Conservation (phyloP, 352 stramenopile species). For the Globisporangium cylindrosporum region DNA sequence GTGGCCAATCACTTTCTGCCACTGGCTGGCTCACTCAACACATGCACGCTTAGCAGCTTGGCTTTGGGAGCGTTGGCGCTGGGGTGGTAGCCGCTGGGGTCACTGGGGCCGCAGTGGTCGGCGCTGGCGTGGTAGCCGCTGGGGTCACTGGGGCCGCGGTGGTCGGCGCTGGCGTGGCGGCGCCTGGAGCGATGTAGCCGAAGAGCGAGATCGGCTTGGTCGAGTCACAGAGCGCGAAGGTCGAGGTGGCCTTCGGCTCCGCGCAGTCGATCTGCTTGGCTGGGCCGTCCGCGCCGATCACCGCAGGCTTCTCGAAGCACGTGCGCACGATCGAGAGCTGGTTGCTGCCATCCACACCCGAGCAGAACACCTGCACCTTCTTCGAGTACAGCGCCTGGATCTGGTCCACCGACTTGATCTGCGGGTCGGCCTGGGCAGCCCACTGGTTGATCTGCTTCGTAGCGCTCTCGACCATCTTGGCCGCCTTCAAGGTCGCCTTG, state of each 20-base stretch:
- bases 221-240: slow-evolving; percentile 48
- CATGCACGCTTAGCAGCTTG: slow-evolving; percentile 1
- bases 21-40: not conserved
- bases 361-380: slow-evolving; percentile 23
- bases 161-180: not conserved
- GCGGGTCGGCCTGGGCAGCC: slow-evolving; percentile 10
- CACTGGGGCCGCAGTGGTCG: not conserved
- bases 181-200: slow-evolving; percentile 33
- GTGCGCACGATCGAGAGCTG: slow-evolving; percentile 22
- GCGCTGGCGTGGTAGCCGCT: not conserved
- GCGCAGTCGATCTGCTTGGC: slow-evolving; percentile 54
- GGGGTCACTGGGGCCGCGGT: slow-evolving; percentile 4
- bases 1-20: not conserved
- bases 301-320: slow-evolving; percentile 30
- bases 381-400: slow-evolving; percentile 20
- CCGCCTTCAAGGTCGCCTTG: slow-evolving; percentile 18
- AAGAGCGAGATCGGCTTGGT: slow-evolving; percentile 42
- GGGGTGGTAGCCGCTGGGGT: not conserved
- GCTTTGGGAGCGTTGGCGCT: slow-evolving; percentile 2
- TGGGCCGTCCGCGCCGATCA: slow-evolving; percentile 34
- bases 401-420: slow-evolving; percentile 3
- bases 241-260: slow-evolving; percentile 31
- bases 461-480: slow-evolving; percentile 9
- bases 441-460: slow-evolving; percentile 21
- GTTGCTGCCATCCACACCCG: slow-evolving; percentile 20